These are phyloP conservation scores for Termitomyces sp. DNA, from an alignment of 768 basidiomycete genomes.

Conservation along the genomic window DNA sequence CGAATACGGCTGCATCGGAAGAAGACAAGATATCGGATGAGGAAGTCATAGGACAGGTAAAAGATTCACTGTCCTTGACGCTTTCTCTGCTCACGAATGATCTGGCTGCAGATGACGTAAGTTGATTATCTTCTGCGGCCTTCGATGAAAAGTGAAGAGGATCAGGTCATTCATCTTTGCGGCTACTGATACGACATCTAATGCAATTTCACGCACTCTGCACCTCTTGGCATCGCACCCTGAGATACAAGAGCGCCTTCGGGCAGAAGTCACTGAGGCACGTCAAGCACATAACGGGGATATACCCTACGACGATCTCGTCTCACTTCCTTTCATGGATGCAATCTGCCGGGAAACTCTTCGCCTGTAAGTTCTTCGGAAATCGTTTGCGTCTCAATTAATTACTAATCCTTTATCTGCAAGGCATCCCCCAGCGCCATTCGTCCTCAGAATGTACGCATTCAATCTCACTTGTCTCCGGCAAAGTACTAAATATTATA, in stretches of 20 bases:
- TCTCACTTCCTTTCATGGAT: slow-evolving; percentile 18
- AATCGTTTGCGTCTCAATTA: not conserved
- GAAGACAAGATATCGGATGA: slow-evolving; percentile 23
- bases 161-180: slow-evolving; percentile 22
- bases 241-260: slow-evolving; percentile 27
- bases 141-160: not conserved
- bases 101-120: slow-evolving; percentile 13
- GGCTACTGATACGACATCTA: slow-evolving; percentile 28
- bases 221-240: slow-evolving; percentile 21
- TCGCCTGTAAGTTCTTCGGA: slow-evolving; percentile 15
- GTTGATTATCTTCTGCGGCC: not conserved
- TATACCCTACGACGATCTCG: slow-evolving; percentile 15
- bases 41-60: slow-evolving; percentile 25
- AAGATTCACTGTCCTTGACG: not conserved
- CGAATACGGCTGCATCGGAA: slow-evolving; percentile 22
- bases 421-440: slow-evolving; percentile 13
- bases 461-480: not conserved
- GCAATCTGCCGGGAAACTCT: slow-evolving; percentile 15
- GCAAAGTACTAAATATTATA: not conserved
- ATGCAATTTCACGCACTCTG: slow-evolving; percentile 24
- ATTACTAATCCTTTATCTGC: not conserved
- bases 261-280: slow-evolving; percentile 30
- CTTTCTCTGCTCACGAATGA: not conserved
- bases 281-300: slow-evolving; percentile 4
- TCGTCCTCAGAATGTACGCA: slow-evolving; percentile 12